Percentiles rank a stretch among this genome's conserved stretches.
phyloP scores from a whole-genome alignment of 176 grass and related monocot genomes.

The maize (Zea mays) region DNA sequence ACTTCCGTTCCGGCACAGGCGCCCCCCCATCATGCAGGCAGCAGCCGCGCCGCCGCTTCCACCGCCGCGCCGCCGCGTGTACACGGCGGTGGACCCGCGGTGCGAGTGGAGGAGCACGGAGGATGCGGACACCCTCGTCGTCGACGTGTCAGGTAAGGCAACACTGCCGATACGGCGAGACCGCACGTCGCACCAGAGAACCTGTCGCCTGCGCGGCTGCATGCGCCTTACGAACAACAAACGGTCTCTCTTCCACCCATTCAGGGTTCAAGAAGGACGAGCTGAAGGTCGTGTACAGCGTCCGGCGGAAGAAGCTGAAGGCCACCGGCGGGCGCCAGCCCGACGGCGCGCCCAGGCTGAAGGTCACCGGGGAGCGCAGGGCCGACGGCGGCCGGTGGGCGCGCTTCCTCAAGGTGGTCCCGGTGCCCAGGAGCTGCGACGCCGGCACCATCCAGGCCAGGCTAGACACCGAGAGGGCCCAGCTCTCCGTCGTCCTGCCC shows the following conservation, averaged over 20 bases:
- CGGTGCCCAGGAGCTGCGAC: conserved; percentile 27
- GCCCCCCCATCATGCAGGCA: conserved; percentile 1
- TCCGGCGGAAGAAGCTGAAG: conserved; percentile 48
- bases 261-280: conserved; percentile 66
- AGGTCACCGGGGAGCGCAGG: conserved; percentile 44
- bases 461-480: conserved; percentile 26
- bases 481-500: conserved; percentile 52
- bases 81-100: conserved; percentile 38
- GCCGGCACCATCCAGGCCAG: conserved; percentile 29
- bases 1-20: not conserved
- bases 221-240: not conserved
- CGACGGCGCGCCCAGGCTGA: not conserved
- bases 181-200: not conserved
- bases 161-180: not conserved
- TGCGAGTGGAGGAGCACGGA: conserved; percentile 43
- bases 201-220: too few relatives aligned
- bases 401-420: conserved; percentile 50
- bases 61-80: conserved; percentile 21
- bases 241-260: not conserved
- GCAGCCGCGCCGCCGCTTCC: not conserved
- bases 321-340: conserved; percentile 47
- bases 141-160: conserved; percentile 61
- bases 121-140: conserved; percentile 41
- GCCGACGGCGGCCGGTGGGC: conserved; percentile 32
- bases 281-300: conserved; percentile 47